Evolutionary conservation across 176 grass and related monocot species (phyloP), one percentile per base, ranked within the genome.

Genomic region (Juncus effusus): DNA sequence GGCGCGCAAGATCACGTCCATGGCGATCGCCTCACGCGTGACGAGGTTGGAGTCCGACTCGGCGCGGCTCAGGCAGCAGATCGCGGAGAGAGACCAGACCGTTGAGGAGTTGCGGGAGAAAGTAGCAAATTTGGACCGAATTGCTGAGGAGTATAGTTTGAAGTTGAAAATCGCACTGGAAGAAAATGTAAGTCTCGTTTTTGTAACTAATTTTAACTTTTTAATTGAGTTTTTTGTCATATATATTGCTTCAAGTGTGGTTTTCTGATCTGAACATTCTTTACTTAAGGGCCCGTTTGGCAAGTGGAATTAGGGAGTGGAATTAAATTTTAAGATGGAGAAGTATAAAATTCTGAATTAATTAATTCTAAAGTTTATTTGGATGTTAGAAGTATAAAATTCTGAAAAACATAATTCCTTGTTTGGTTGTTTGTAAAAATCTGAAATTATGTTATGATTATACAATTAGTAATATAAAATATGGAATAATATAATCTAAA

Each of bases 1-100:
- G 42, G 94, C 94, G 40, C 79, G 88, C 60, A 91, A 91, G 88
- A 99, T 99, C 85, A 93, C 94, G 40, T 93, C 94, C 73, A 86
- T 99, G 94, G 94, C 94, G 67, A 84, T 99, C 67, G 44, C 83
- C 44, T 99, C 88, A 39, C 94, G 88, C 63, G 88, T 99, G 63
- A 84, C 82, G 63, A 69, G 68, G 35, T 82, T 99, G 16, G 94
- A 99, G 74, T 83, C 68, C 5, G 94, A 93, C 67, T 76, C 79
- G 11, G 82, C 60, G 12, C 80, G 76, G 56, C 80, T 99, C 65
- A 73, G 83, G 51, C 69, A 82, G 2, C 78, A 87, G 75, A 70
- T 99, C 76, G 72, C 75, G 13, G 88, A 93, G 58, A 82, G 49
- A 36, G 36, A 45, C 51, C 14, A 11, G 7, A 16, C 39, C 59